These are phyloP conservation scores for Penicillium cinerascens DNA, from an alignment of 495 filamentous ascomycete genomes.

Conservation along the genomic window DNA sequence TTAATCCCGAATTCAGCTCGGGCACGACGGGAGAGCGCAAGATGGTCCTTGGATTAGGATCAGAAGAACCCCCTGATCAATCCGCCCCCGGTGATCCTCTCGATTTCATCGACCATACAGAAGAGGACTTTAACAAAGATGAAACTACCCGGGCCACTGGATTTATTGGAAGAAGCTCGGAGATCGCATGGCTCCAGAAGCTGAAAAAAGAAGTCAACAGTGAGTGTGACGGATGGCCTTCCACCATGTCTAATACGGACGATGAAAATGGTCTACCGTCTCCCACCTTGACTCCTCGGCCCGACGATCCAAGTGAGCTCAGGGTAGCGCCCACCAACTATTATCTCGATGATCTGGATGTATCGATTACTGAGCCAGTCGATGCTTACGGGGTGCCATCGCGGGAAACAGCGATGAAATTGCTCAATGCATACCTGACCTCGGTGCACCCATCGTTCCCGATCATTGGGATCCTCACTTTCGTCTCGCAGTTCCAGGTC, in stretches of 20 bases:
- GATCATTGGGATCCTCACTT: constrained; percentile 53
- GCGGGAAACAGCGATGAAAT: constrained; percentile 46
- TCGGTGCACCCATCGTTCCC: constrained; percentile 60
- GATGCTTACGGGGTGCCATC: constrained; percentile 50
- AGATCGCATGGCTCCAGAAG: constrained; percentile 56
- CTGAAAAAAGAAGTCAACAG: constrained; percentile 34
- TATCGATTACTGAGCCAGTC: constrained; percentile 41
- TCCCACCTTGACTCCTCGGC: constrained; percentile 24
- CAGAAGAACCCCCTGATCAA: constrained; percentile 22
- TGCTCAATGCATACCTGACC: constrained; percentile 56
- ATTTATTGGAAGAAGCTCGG: constrained; percentile 59
- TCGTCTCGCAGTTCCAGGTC: constrained; percentile 48
- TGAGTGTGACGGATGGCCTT: constrained; percentile 25
- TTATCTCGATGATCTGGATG: constrained; percentile 51
- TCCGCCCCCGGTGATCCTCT: constrained; percentile 42
- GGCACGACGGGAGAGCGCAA: constrained; percentile 10
- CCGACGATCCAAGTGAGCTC: constrained; percentile 25
- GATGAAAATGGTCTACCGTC: constrained; percentile 26
- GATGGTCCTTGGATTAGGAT: constrained; percentile 9
- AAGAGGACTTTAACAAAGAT: constrained; percentile 57
- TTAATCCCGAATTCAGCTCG: constrained; percentile 13
- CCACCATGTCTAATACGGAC: constrained; percentile 11
- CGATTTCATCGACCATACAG: constrained; percentile 50
- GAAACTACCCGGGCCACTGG: constrained; percentile 46
- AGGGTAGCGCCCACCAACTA: constrained; percentile 37